A percentile compares a stretch with the other conserved stretches of the same genome.
These are phyloP conservation scores for Emergomyces pasteurianus DNA, from an alignment of 2,329 filamentous ascomycete species.

Conservation along the genomic window DNA sequence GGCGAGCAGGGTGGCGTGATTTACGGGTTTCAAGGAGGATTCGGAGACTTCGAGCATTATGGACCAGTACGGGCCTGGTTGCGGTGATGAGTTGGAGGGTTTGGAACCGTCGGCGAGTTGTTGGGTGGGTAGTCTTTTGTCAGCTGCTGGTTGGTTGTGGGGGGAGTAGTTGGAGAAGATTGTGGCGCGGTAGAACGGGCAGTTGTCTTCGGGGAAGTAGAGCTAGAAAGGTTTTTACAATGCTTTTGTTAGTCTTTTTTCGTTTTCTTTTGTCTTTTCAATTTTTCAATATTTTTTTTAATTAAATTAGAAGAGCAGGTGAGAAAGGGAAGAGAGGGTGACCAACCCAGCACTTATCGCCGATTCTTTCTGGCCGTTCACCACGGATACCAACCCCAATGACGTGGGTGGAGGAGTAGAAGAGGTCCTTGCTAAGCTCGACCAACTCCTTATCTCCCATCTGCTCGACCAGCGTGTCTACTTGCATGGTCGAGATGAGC, in stretches of 20 bases:
- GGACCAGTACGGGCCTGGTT: constrained; percentile 91
- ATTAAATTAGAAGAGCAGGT: neutral
- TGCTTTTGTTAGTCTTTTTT: neutral
- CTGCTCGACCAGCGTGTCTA: constrained; percentile 74
- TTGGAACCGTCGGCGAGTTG: constrained; percentile 79
- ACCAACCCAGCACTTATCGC: constrained; percentile 95
- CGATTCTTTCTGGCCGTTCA: constrained; percentile 82
- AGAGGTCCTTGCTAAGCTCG: constrained; percentile 75
- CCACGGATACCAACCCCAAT: constrained; percentile 93
- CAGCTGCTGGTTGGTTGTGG: constrained; percentile 82
- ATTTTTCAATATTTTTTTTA: too few species aligned
- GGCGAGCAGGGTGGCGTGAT: constrained; percentile 69
- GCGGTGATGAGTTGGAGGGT: constrained; percentile 56
- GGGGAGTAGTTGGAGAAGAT: constrained; percentile 99
- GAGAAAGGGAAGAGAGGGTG: neutral
- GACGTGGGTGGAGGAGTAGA: constrained; percentile 95
- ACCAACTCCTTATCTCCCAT: constrained; percentile 83
- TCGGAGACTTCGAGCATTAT: constrained; percentile 99
- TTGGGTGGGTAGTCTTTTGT: constrained; percentile 73
- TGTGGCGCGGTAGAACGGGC: constrained; percentile 97
- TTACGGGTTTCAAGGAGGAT: constrained; percentile 87
- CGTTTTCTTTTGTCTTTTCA: neutral
- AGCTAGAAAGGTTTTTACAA: constrained; percentile 38
- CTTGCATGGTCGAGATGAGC: constrained; percentile 90
- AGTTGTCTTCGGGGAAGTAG: constrained; percentile 98